Evolutionary conservation across 768 basidiomycete species (phyloP).

Genomic region (Daedaleopsis nitida): DNA sequence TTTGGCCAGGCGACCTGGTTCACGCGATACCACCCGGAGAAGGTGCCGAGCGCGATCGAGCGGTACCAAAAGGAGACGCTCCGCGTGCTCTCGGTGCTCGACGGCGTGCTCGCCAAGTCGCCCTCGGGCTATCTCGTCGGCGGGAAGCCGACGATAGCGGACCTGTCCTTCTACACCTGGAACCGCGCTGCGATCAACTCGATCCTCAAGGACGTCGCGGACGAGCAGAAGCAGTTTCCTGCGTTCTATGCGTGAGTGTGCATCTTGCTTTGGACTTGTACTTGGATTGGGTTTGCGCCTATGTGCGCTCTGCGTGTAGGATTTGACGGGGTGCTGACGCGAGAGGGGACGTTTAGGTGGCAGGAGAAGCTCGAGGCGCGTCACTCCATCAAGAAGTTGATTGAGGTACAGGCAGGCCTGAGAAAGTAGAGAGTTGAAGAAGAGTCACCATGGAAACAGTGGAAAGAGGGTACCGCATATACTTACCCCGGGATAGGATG

Average conservation of each 20-base stretch:
- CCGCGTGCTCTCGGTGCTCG: conserved; percentile 31
- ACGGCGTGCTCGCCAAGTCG: conserved; percentile 31
- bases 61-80: conserved; percentile 32
- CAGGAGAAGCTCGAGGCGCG: conserved; percentile 22
- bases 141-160: conserved; percentile 29
- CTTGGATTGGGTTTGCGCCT: not conserved
- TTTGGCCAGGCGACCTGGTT: conserved; percentile 33
- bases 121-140: conserved; percentile 29
- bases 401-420: conserved; percentile 3
- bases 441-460: no score
- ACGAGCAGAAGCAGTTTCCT: conserved; percentile 26
- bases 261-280: not conserved
- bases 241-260: conserved; percentile 19
- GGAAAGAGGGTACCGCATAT: no score
- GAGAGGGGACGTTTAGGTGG: conserved; percentile 19
- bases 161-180: conserved; percentile 30
- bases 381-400: conserved; percentile 17
- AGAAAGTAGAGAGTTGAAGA: no score
- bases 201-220: conserved; percentile 12
- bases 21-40: conserved; percentile 29
- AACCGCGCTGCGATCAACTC: conserved; percentile 17
- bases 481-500: no score
- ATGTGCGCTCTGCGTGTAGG: no score
- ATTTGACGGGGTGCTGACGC: no score
- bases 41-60: conserved; percentile 31